A percentile compares a stretch with the other conserved stretches of the same genome.
Conservation (phyloP, 2,329 filamentous ascomycete genomes). For the Verticillium dahliae region DNA sequence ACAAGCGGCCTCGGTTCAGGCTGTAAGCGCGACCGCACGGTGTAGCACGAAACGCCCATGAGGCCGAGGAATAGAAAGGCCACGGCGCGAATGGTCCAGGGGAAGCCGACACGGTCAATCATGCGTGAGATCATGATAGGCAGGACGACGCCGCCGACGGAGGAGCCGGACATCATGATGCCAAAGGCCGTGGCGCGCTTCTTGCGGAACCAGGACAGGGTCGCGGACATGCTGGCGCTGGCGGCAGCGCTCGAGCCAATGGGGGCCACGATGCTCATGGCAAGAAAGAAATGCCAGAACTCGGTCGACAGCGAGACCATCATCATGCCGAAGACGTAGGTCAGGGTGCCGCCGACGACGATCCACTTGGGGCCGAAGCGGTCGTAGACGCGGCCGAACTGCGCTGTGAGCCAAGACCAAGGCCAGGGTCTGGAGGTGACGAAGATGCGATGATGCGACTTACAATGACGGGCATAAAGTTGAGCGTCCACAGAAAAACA, state of each 20-base stretch:
- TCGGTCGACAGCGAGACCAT: conserved; percentile 47
- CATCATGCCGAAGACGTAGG: conserved; percentile 59
- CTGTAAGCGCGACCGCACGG: conserved; percentile 33
- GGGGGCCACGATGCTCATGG: conserved; percentile 31
- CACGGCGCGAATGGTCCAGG: conserved; percentile 41
- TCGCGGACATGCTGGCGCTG: conserved; percentile 31
- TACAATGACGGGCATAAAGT: conserved; percentile 42
- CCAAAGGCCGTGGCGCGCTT: conserved; percentile 47
- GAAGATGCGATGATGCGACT: conserved; percentile 11
- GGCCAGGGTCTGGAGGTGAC: conserved; percentile 3
- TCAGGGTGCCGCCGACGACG: conserved; percentile 43
- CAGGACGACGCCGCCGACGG: conserved; percentile 50
- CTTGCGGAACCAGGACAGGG: conserved; percentile 45
- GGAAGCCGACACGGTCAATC: conserved; percentile 36
- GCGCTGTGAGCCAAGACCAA: neutral
- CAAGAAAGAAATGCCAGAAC: conserved; percentile 39
- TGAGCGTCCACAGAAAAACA: conserved; percentile 40
- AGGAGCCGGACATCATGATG: conserved; percentile 45
- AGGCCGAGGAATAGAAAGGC: conserved; percentile 37
- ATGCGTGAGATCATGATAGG: conserved; percentile 55
- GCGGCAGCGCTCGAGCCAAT: conserved; percentile 37
- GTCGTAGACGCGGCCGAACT: conserved; percentile 57
- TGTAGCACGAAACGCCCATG: conserved; percentile 25
- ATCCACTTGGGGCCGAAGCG: conserved; percentile 56
- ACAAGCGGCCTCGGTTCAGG: conserved; percentile 38